Conservation (phyloP, 2,329 filamentous ascomycete genomes). For the Colletotrichum horii region DNA sequence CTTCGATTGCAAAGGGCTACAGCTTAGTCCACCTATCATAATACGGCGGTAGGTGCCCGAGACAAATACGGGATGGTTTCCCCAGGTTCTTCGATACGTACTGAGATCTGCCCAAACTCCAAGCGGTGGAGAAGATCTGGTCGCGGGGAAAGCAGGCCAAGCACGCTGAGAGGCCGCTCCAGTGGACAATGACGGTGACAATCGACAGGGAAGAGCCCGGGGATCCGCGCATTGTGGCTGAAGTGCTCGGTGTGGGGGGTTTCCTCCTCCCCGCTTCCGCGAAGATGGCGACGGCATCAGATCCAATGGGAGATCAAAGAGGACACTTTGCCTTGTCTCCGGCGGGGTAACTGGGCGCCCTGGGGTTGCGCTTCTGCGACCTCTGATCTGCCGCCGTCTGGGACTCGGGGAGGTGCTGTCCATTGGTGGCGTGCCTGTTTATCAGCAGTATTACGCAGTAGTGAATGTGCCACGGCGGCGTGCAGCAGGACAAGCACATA, state of each 20-base stretch:
- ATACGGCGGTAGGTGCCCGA: neutral
- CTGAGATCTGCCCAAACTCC: neutral
- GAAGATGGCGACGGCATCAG: neutral
- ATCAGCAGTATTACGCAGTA: neutral
- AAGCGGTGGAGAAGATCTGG: neutral
- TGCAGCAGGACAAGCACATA: neutral
- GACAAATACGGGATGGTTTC: neutral
- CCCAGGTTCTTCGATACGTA: neutral
- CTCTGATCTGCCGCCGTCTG: neutral
- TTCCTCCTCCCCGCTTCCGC: conserved; percentile 13
- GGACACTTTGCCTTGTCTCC: conserved; percentile 10
- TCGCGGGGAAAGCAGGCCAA: neutral
- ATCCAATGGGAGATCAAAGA: neutral
- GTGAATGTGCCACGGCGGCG: neutral
- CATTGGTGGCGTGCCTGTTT: neutral
- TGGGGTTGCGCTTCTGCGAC: neutral
- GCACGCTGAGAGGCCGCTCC: neutral
- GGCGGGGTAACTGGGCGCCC: neutral
- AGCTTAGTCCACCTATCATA: neutral
- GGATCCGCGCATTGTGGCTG: neutral
- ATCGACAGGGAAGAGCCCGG: conserved; percentile 10
- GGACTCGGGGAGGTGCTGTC: neutral
- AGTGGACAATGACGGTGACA: neutral
- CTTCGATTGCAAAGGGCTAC: neutral
- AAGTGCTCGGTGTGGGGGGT: conserved; percentile 4